Evolutionary conservation across 148 eudicot genomes (phyloP), one percentile per base, ranked within the genome.

Genomic region (Fallopia convolvulus): DNA sequence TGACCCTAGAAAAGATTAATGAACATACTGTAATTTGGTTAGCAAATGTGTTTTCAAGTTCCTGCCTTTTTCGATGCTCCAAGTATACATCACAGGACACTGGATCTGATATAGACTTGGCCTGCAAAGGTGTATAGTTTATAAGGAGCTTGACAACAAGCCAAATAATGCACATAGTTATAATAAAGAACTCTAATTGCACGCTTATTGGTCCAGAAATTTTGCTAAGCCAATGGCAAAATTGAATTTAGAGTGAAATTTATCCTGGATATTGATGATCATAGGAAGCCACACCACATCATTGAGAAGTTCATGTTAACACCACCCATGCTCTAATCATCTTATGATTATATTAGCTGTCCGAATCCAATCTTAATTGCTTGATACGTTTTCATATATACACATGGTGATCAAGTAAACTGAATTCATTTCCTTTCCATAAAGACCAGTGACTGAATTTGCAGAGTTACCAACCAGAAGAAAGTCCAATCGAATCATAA

Each of bases 21-120:
- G 32, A 58, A 93, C 92, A 82, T 61, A 92, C 97, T 84, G 99
- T 87, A 81, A 95, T 89, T 60, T 95, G 95, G 30, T 83, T 85
- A 39, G 77, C 76, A 53, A 83, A 82, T 48, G 80, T 85, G 30
- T 79, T 78, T 75, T 90, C 91, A 72, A 83, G 2, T 77, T 91
- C 86, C 81, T 91, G 88, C 86, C 84, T 83, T 80, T 91, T 91
- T 41, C 85, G 86, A 80, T 77, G 80, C 85, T 92, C 94, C 72
- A 82, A 77, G 80, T 87, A 95, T 73, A 74, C 75, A 63, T 91
- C 97, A 75, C 90, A 90, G 65, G 85, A 93, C 84, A 89, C 90
- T 20, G 97, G 99, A 75, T 92, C 83, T 56, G 86, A 90, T 60
- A 85, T 44, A 63, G 87, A 84, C 80, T 89, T 87, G 72, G 92